Conservation (phyloP, 2,329 filamentous ascomycete species). For the Sodiomyces alkalinus region DNA sequence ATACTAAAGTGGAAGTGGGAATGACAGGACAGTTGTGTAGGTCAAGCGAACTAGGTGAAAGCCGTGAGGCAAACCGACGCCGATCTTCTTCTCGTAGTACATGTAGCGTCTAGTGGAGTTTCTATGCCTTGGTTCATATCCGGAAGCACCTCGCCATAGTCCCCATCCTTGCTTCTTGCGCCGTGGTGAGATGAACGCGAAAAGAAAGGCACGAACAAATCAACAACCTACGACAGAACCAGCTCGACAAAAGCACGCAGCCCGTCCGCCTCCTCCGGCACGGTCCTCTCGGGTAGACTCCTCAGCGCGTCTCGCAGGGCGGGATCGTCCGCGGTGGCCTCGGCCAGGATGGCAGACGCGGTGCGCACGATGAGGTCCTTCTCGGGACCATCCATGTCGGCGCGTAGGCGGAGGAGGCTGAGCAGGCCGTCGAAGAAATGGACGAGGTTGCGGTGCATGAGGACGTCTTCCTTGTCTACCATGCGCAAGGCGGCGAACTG, state of each 20-base stretch:
- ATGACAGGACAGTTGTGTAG: too few relatives aligned
- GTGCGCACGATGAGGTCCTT: conserved; percentile 20
- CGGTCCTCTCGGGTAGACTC: conserved; percentile 29
- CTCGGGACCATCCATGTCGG: conserved; percentile 6
- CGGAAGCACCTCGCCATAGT: too few relatives aligned
- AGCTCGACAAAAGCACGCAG: conserved; percentile 28
- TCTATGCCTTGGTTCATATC: too few relatives aligned
- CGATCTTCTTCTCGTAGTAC: too few relatives aligned
- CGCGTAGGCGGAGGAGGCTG: conserved; percentile 23
- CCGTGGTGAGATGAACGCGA: too few relatives aligned
- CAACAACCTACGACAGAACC: too few relatives aligned
- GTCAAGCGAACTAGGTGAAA: too few relatives aligned
- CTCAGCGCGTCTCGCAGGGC: conserved; percentile 22
- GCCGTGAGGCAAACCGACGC: too few relatives aligned
- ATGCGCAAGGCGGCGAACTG: conserved; percentile 36
- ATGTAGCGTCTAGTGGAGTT: too few relatives aligned
- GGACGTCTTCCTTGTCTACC: conserved; percentile 30
- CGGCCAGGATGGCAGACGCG: conserved; percentile 21
- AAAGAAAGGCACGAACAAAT: too few relatives aligned
- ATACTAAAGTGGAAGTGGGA: too few relatives aligned
- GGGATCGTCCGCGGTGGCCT: conserved; percentile 23
- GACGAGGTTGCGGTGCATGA: conserved; percentile 35
- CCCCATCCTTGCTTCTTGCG: too few relatives aligned
- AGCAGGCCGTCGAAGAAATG: conserved; percentile 38
- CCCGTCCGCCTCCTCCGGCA: conserved; percentile 34